phyloP scores from a whole-genome alignment of 352 stramenopile species.

The Elongisporangium undulatum region DNA sequence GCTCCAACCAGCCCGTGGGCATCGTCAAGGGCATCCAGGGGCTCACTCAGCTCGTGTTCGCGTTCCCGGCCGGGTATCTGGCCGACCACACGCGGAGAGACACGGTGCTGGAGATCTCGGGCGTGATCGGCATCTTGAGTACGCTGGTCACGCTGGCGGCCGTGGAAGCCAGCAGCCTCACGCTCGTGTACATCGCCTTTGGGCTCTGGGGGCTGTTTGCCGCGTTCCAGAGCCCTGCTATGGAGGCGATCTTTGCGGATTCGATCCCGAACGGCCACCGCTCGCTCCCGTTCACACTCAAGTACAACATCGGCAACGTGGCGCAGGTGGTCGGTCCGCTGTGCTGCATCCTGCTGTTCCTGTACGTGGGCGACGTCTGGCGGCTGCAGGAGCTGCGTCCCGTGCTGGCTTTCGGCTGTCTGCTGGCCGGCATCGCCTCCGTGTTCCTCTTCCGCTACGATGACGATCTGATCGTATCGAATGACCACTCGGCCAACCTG shows the following conservation, averaged over 20 bases:
- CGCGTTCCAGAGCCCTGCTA: conserved; percentile 59
- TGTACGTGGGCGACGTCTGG: conserved; percentile 64
- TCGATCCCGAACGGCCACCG: conserved; percentile 63
- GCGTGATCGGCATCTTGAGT: conserved; percentile 58
- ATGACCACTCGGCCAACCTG: background rate
- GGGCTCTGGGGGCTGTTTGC: conserved; percentile 64
- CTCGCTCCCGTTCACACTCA: conserved; percentile 76
- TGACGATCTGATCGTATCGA: conserved; percentile 39
- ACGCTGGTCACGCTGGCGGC: conserved; percentile 64
- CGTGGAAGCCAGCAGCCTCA: conserved; percentile 29
- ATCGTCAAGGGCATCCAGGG: conserved; percentile 80
- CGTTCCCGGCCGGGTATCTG: conserved; percentile 65
- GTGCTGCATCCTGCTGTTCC: conserved; percentile 58
- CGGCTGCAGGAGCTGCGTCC: conserved; percentile 41
- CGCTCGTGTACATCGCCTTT: conserved; percentile 69
- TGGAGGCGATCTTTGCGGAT: conserved; percentile 74
- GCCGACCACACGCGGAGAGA: conserved; percentile 67
- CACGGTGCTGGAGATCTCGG: conserved; percentile 57
- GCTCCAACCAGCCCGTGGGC: conserved; percentile 72
- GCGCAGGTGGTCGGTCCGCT: conserved; percentile 57
- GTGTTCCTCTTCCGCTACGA: conserved; percentile 57
- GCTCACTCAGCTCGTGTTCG: conserved; percentile 72
- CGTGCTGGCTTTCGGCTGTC: conserved; percentile 54
- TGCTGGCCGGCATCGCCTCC: conserved; percentile 44
- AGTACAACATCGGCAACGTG: conserved; percentile 75